Evolutionary conservation across 106 monocot species (phyloP).

Genomic region (Cymbidium sinense): DNA sequence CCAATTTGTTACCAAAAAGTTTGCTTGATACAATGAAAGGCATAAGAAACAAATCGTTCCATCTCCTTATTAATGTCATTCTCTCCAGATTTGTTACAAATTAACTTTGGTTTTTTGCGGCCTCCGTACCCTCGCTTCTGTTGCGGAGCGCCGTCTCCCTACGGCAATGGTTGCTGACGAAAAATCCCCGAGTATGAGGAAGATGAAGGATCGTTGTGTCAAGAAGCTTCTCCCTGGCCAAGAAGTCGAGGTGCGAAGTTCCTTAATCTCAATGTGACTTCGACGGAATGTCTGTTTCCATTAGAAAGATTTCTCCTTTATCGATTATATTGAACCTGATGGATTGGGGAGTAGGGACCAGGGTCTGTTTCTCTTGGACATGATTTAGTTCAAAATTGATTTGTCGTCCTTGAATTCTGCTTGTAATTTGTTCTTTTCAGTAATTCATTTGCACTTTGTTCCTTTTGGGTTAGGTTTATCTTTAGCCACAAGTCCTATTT

Average conservation of each 20-base stretch:
- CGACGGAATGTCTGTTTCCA: not conserved
- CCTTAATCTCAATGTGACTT: not conserved
- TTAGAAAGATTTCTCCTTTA: not conserved
- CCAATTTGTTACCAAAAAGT: too few species aligned
- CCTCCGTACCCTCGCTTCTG: not conserved
- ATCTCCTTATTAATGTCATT: not conserved
- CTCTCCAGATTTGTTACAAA: not conserved
- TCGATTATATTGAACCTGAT: not conserved
- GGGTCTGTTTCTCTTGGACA: not conserved
- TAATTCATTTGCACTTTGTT: not conserved
- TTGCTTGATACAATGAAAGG: too few species aligned
- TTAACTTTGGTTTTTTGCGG: not conserved
- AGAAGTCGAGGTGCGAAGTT: not conserved
- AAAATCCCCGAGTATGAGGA: not conserved
- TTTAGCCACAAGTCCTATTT: not conserved
- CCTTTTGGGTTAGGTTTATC: slow-evolving; percentile 3
- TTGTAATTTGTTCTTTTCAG: not conserved
- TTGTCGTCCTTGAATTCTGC: not conserved
- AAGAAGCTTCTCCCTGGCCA: slow-evolving; percentile 4
- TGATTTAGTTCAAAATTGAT: not conserved
- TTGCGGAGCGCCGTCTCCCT: not conserved
- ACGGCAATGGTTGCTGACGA: slow-evolving; percentile 5
- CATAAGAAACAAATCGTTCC: not conserved
- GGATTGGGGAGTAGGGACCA: not conserved
- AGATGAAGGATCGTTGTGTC: not conserved